Conservation (phyloP, 257 asterid genomes). For the Solanum piurae region DNA sequence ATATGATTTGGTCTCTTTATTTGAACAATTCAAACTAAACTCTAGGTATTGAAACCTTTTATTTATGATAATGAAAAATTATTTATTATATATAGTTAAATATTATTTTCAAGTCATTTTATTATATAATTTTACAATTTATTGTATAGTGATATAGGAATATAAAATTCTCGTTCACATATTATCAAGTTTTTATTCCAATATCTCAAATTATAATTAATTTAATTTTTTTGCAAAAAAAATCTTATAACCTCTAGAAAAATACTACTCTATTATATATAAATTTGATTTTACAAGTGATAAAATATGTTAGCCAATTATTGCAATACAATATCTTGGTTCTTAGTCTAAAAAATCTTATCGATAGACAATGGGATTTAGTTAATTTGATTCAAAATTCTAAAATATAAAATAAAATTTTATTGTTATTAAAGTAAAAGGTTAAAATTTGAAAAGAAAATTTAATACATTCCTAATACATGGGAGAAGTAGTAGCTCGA, state of each 20-base stretch:
- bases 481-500: too few relatives aligned
- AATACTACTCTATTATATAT: not conserved
- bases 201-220: not conserved
- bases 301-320: not conserved
- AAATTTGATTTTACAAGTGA: not conserved
- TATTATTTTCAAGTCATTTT: not conserved
- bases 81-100: not conserved
- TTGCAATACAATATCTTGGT: not conserved
- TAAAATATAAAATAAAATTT: too few relatives aligned
- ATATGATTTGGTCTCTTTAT: not conserved
- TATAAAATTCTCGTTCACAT: not conserved
- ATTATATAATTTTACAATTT: not conserved
- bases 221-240: not conserved
- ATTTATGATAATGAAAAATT: too few relatives aligned
- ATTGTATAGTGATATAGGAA: not conserved
- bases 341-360: not conserved
- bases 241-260: not conserved
- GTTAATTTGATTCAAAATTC: not conserved
- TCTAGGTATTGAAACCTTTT: not conserved
- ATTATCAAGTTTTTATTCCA: not conserved
- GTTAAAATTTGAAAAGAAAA: too few relatives aligned
- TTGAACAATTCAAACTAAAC: not conserved
- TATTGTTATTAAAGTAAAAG: not conserved
- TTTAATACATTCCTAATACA: too few relatives aligned
- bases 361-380: not conserved